These are phyloP conservation scores for Phytopythium oedochilum DNA, from an alignment of 352 stramenopile species.

Conservation along the genomic window DNA sequence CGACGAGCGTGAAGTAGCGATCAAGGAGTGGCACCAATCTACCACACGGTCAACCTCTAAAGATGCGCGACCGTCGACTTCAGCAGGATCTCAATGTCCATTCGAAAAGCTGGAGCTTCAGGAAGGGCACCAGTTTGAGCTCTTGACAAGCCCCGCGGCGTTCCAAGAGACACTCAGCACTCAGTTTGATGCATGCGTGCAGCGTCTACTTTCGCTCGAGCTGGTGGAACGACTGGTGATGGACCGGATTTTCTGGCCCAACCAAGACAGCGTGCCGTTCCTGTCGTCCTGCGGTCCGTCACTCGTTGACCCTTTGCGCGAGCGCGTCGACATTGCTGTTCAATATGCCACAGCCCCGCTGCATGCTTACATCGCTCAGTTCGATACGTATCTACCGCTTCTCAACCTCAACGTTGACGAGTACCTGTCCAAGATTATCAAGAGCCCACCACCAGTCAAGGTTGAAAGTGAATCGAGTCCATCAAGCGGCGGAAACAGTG, in stretches of 20 bases:
- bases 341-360: slow-evolving; percentile 46
- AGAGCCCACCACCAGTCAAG: slow-evolving; percentile 18
- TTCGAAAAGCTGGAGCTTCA: slow-evolving; percentile 37
- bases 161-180: slow-evolving; percentile 67
- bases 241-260: slow-evolving; percentile 94
- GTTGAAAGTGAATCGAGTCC: background rate
- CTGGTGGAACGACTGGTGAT: slow-evolving; percentile 92
- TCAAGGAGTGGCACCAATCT: slow-evolving; percentile 55
- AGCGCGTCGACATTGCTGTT: slow-evolving; percentile 42
- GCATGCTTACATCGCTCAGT: slow-evolving; percentile 74
- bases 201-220: slow-evolving; percentile 80
- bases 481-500: background rate
- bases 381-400: slow-evolving; percentile 84
- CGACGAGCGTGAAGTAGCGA: slow-evolving; percentile 41
- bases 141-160: slow-evolving; percentile 50
- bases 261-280: slow-evolving; percentile 88
- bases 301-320: slow-evolving; percentile 27
- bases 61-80: background rate
- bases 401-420: slow-evolving; percentile 89
- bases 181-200: slow-evolving; percentile 82
- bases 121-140: slow-evolving; percentile 72
- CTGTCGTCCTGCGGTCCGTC: slow-evolving; percentile 30
- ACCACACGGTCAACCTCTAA: slow-evolving; percentile 41
- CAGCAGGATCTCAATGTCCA: slow-evolving; percentile 23
- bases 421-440: slow-evolving; percentile 70